These are phyloP conservation scores for Clohesyomyces aquaticus DNA, from an alignment of 495 filamentous ascomycete species.

Conservation along the genomic window DNA sequence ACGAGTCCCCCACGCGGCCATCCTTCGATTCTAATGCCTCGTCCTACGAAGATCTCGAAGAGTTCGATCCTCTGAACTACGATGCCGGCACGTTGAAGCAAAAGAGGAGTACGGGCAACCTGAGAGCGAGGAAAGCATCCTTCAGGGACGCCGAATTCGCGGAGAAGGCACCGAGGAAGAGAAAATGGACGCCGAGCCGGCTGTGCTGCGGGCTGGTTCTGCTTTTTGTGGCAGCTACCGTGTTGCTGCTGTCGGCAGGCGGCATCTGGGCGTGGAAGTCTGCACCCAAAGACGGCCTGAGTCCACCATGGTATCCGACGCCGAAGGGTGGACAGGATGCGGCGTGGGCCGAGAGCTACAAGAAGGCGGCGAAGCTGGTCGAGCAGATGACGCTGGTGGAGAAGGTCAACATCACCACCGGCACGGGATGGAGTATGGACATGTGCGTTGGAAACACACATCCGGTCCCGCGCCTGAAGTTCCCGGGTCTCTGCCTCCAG, in stretches of 20 bases:
- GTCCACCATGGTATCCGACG: conserved; percentile 82
- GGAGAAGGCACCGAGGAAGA: conserved; percentile 9
- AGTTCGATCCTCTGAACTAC: conserved; percentile 49
- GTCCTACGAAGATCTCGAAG: conserved; percentile 45
- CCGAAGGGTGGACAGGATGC: conserved; percentile 76
- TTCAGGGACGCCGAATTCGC: conserved; percentile 26
- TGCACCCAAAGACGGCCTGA: conserved; percentile 50
- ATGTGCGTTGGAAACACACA: conserved; percentile 87
- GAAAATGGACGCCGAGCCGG: conserved; percentile 36
- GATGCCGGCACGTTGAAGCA: conserved; percentile 41
- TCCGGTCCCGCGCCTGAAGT: conserved; percentile 57
- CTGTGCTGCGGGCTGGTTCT: conserved; percentile 43
- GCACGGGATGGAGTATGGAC: conserved; percentile 88
- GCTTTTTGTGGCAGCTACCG: conserved; percentile 40
- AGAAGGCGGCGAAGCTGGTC: conserved; percentile 79
- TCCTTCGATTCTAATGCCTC: conserved; percentile 41
- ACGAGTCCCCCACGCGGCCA: conserved; percentile 31
- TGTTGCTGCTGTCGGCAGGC: conserved; percentile 45
- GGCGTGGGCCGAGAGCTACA: conserved; percentile 77
- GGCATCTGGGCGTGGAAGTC: conserved; percentile 48
- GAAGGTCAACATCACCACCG: conserved; percentile 94
- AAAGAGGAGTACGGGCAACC: conserved; percentile 32
- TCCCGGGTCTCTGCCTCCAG: conserved; percentile 86
- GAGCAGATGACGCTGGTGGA: conserved; percentile 81
- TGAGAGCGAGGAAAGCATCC: conserved; percentile 26